Percentiles rank a stretch among this genome's conserved stretches.
Conservation (phyloP, 139 green algal genomes). For the Medakamo hakoo region DNA sequence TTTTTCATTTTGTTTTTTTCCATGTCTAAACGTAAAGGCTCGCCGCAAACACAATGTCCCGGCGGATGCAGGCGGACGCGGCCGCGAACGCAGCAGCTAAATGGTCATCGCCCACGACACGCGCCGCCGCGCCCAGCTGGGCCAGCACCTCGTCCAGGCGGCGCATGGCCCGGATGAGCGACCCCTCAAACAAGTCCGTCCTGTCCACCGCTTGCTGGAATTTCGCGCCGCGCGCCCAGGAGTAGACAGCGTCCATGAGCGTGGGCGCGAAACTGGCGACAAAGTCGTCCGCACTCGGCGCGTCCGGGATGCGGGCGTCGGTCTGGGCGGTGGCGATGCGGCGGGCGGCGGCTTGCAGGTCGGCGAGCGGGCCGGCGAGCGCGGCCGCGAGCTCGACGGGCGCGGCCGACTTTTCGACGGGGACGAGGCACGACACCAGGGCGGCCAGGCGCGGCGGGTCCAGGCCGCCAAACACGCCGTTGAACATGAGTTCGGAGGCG, state of each 20-base stretch:
- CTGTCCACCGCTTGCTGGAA: conserved; percentile 44
- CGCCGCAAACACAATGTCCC: conserved; percentile 45
- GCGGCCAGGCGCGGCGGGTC: conserved; percentile 36
- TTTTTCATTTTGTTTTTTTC: neutral
- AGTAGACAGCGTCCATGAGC: conserved; percentile 48
- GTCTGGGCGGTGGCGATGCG: conserved; percentile 23
- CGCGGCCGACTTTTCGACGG: conserved; percentile 34
- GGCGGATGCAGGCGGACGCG: conserved; percentile 22
- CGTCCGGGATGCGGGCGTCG: conserved; percentile 34
- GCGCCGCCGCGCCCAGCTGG: conserved; percentile 30
- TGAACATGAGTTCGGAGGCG: conserved; percentile 59
- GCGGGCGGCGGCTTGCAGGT: conserved; percentile 38
- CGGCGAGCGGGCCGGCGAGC: conserved; percentile 21
- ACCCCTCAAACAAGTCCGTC: conserved; percentile 52
- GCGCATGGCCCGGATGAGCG: conserved; percentile 52
- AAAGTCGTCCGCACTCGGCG: conserved; percentile 42
- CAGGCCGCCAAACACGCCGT: conserved; percentile 42
- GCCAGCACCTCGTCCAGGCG: conserved; percentile 61
- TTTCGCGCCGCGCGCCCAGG: conserved; percentile 38
- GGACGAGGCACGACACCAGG: conserved; percentile 55
- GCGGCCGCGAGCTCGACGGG: conserved; percentile 31
- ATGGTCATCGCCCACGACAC: conserved; percentile 21
- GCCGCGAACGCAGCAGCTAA: conserved; percentile 21
- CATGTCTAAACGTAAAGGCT: conserved; percentile 31
- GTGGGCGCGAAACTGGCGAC: conserved; percentile 47